These are phyloP conservation scores for Vanilla planifolia DNA, from an alignment of 106 monocot species.

Conservation along the genomic window DNA sequence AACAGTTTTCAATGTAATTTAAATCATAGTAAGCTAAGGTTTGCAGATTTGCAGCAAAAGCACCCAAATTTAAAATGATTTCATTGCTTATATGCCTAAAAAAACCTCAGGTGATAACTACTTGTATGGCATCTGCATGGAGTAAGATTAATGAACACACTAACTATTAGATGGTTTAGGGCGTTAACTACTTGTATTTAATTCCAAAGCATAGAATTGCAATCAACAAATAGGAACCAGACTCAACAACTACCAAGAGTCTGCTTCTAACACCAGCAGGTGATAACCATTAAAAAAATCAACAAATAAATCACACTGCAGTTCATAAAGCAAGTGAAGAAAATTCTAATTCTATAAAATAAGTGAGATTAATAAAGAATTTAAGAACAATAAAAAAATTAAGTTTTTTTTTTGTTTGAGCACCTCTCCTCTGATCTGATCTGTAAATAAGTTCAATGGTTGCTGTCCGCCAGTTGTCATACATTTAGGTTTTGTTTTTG, in stretches of 20 bases:
- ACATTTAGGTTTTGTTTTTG: conserved; percentile 64
- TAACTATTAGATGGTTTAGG: no score
- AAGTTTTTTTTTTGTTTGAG: neutral
- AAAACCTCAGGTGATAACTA: no score
- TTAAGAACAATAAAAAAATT: neutral
- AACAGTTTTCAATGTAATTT: no score
- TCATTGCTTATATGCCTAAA: no score
- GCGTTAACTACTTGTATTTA: no score
- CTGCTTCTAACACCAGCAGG: neutral
- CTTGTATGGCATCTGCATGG: no score
- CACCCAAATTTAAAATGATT: no score
- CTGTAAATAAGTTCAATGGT: conserved; percentile 71
- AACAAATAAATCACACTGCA: neutral
- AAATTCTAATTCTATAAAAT: neutral
- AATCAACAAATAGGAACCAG: no score
- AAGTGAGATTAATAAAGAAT: neutral
- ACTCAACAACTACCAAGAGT: neutral
- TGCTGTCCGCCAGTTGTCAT: conserved; percentile 64
- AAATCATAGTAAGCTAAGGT: no score
- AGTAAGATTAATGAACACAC: no score
- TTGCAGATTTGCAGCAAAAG: no score
- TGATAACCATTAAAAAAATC: neutral
- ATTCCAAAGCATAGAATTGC: no score
- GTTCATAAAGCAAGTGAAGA: neutral
- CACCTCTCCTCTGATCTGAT: conserved; percentile 83